These are phyloP conservation scores for Zygosaccharomyces sapae DNA, from an alignment of 1,139 yeast species.

Conservation along the genomic window DNA sequence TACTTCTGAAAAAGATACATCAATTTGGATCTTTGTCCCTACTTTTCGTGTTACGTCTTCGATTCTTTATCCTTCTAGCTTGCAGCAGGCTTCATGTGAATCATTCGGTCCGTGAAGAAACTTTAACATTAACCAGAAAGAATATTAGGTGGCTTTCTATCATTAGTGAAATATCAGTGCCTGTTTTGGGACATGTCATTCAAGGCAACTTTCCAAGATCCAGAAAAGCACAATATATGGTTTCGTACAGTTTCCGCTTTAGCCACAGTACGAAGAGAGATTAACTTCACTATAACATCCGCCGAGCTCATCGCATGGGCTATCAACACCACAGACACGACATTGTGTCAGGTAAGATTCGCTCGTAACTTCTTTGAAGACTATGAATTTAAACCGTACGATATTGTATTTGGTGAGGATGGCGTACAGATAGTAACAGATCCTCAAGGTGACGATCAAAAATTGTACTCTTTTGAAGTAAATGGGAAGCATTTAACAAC, in stretches of 20 bases:
- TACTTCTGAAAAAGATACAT: too few relatives aligned
- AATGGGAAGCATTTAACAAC: constrained; percentile 49
- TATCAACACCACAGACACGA: constrained; percentile 32
- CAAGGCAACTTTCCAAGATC: constrained; percentile 24
- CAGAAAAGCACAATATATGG: constrained; percentile 32
- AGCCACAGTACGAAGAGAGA: constrained; percentile 28
- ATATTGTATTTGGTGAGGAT: constrained; percentile 34
- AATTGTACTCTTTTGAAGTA: constrained; percentile 44
- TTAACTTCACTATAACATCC: constrained; percentile 30
- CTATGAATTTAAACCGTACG: constrained; percentile 29
- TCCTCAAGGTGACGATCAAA: constrained; percentile 22
- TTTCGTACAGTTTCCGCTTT: constrained; percentile 26
- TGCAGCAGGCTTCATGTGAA: too few relatives aligned
- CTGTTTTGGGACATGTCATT: constrained; percentile 27
- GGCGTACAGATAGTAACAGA: constrained; percentile 33
- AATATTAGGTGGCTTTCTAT: too few relatives aligned
- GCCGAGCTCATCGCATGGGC: constrained; percentile 29
- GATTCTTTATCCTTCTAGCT: too few relatives aligned
- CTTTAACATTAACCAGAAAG: too few relatives aligned
- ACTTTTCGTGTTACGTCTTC: too few relatives aligned
- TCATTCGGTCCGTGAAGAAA: too few relatives aligned
- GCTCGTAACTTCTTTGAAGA: constrained; percentile 27
- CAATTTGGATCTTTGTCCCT: too few relatives aligned
- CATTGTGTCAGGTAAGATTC: constrained; percentile 30
- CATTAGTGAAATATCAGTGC: not conserved